Evolutionary conservation across 2,329 filamentous ascomycete genomes (phyloP), one percentile per base, ranked within the genome.

Genomic region (Ramularia collo-cygni): DNA sequence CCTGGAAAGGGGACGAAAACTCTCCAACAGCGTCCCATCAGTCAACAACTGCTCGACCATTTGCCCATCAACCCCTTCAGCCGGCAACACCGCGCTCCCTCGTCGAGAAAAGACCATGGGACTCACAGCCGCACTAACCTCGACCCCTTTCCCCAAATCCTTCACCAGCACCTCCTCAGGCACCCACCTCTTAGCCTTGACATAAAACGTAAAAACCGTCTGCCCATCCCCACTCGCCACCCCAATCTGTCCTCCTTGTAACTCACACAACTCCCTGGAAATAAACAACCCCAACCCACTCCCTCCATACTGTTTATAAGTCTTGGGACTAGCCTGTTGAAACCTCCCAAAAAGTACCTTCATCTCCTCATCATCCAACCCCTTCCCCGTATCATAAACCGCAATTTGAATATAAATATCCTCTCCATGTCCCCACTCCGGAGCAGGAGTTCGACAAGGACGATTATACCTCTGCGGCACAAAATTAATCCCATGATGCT

Each of bases 241-340:
- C 2, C 68, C 67, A 19, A 70, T 70, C 21, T 68, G 64, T 4
- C 68, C 68, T 28, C 67, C 67, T 38, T 61, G 58, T 7, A 59
- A 39, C 40, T 70, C 65, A 8, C 64, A 62, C 14, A 70, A 54
- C 31, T 69, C 59, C n/a, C 66, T 64, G 3, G 63, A 65, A 36
- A 70, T 70, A 51, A 68, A 68, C 0, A 70, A 55, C 1, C 68
- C 68, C 1, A 69, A 53, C 1, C 66, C 67, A 21, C 57, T 63
- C 18, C 67, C 67, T 6, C 67, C 67, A 28, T 70, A 69, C 24
- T 65, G 63, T 18, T 53, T 53, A 34, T 59, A 53, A 1, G 59
- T 60, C 36, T 59, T 59, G 5, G 59, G 56, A 9, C 47, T 48
- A 8, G 53, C 56, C 28, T 61, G 66, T 49, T 58, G 53, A 33